A percentile compares a stretch with the other conserved stretches of the same genome.
Conservation (phyloP, 768 basidiomycete genomes). For the Paxillus rubicundulus region DNA sequence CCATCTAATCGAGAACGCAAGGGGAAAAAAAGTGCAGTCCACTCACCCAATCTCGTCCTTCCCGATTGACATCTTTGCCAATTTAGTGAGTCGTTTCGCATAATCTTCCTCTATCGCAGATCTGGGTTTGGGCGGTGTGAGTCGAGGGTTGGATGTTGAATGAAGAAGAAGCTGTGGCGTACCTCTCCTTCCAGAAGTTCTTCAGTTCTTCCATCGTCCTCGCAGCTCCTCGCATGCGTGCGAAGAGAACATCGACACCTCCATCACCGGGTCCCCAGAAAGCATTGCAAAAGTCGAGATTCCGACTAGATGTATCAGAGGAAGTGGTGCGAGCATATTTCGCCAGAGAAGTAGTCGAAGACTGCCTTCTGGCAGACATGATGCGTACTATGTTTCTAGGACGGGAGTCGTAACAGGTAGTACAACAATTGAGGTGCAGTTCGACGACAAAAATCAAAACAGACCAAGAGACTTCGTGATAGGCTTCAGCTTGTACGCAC, state of each 20-base stretch:
- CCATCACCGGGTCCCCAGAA: conserved; percentile 91
- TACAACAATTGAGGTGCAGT: conserved; percentile 20
- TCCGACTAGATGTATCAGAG: conserved; percentile 41
- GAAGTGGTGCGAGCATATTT: conserved; percentile 62
- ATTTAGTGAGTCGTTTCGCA: conserved; percentile 75
- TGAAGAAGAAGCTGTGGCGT: conserved; percentile 23
- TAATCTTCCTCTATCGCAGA: conserved; percentile 94
- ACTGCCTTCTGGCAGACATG: conserved; percentile 76
- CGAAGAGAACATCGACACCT: conserved; percentile 88
- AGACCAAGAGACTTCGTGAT: not conserved
- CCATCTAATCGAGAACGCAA: not conserved
- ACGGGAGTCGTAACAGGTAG: conserved; percentile 9
- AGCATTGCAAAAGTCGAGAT: conserved; percentile 91
- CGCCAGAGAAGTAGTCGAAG: conserved; percentile 79
- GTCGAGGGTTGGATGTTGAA: not conserved
- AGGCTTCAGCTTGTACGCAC: not conserved
- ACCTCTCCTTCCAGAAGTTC: conserved; percentile 95
- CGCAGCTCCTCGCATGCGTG: conserved; percentile 81
- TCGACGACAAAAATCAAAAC: not conserved
- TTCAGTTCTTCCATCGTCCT: conserved; percentile 88
- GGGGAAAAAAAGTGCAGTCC: not conserved
- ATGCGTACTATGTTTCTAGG: conserved; percentile 14
- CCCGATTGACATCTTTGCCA: conserved; percentile 75
- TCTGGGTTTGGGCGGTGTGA: conserved; percentile 39
- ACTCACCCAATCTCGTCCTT: conserved; percentile 93